Conservation (phyloP, 139 green algal genomes). For the Gonium pectorale region DNA sequence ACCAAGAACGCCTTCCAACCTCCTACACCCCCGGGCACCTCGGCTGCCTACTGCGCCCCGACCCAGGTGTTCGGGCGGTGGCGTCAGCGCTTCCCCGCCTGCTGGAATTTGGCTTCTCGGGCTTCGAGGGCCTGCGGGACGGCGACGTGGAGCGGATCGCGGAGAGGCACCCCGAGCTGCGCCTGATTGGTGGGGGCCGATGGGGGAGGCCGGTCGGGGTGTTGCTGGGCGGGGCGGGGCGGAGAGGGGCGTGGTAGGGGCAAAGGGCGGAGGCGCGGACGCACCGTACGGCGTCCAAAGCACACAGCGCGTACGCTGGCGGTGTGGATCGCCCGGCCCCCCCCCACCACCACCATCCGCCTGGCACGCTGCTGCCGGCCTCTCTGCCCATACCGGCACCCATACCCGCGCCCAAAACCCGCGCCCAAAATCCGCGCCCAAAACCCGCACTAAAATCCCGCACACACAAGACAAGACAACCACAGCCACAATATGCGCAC, state of each 20-base stretch:
- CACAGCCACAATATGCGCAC: no score
- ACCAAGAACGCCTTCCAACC: no score
- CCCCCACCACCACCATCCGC: no score
- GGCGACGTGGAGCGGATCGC: neutral
- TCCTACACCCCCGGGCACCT: no score
- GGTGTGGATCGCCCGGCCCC: neutral
- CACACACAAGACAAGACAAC: no score
- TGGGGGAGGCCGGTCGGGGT: no score
- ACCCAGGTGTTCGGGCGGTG: slow-evolving; percentile 2
- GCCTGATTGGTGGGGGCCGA: slow-evolving; percentile 8
- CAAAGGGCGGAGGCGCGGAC: no score
- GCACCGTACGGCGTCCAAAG: neutral
- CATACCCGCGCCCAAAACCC: no score
- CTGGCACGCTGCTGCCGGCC: no score
- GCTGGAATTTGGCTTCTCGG: slow-evolving; percentile 12
- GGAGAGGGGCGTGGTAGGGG: neutral
- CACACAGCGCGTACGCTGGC: neutral
- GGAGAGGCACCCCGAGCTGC: neutral
- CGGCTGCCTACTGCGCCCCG: neutral
- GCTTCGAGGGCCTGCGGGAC: slow-evolving; percentile 11
- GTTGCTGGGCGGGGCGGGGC: neutral
- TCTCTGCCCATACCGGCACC: no score
- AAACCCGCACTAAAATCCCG: no score
- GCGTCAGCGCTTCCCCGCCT: neutral
- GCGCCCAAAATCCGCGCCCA: no score